Evolutionary conservation across 2,329 filamentous ascomycete genomes (phyloP), one percentile per base, ranked within the genome.

Genomic region (Xylariaceae sp.): DNA sequence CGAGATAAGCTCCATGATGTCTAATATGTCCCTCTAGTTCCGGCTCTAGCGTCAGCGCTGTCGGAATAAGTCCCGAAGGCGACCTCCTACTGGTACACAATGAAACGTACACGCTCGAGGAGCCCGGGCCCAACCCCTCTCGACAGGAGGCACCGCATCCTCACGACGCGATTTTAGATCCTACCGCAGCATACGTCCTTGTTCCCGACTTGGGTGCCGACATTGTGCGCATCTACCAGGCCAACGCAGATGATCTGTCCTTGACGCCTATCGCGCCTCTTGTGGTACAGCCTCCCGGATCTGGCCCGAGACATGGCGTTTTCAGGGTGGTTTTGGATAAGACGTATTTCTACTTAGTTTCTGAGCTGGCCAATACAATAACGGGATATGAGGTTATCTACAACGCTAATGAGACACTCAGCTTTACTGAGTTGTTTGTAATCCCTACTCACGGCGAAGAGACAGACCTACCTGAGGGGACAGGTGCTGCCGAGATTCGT

Each of bases 131-230:
- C 32, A 67, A 74, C 51, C 67, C 74, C 1, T 67, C 72, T 4
- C 81, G 82, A 49, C 84, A 89, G 71, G 76, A 82, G 42, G 75
- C 78, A 6, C 75, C 86, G 2, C 85, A 88, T 67, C 86, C 86
- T 18, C 87, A 90, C 71, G 74, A 88, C 67, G 80, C 82, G n/a
- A 69, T 88, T 49, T 68, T 87, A 32, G 88, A 90, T 67, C 88
- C 87, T 6, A 87, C 83, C 2, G 82, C 81, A 5, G 66, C 76
- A n/a, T 90, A 82, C 70, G 65, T 89, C 23, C 66, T 89, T 7
- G 79, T 85, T 7, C 86, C 87, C 1, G 88, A 90, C 63, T 77
- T 92, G 4, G 85, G 88, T 41, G 78, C 81, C 54, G 88, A 90
- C 64, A 65, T 84, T 6, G 71, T 90, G 46, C 84, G 82, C 60